These are phyloP conservation scores for button mushroom (Agaricus bisporus) DNA, from an alignment of 768 basidiomycete genomes.

Conservation along the genomic window DNA sequence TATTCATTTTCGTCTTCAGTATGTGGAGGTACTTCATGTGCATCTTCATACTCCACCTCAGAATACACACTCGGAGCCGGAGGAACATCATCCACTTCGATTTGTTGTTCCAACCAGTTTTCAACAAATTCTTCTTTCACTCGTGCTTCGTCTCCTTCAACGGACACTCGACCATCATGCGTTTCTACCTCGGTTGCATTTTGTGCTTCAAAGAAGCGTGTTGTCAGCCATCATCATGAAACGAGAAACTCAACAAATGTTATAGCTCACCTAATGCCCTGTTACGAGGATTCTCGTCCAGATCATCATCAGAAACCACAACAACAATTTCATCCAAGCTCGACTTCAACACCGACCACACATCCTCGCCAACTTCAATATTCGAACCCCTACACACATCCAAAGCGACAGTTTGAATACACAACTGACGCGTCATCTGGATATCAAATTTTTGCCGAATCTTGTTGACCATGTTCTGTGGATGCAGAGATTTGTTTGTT, in stretches of 20 bases:
- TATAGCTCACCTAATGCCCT: not conserved
- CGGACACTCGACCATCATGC: not conserved
- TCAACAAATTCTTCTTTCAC: not conserved
- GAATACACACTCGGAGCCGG: not conserved
- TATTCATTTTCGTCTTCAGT: not conserved
- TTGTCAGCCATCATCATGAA: no score
- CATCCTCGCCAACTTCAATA: conserved; percentile 26
- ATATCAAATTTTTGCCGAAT: conserved; percentile 17
- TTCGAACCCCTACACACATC: conserved; percentile 23
- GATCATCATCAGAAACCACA: not conserved
- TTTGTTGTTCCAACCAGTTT: not conserved
- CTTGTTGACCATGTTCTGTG: conserved; percentile 18
- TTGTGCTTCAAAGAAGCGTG: not conserved
- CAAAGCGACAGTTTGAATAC: conserved; percentile 20
- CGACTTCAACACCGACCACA: conserved; percentile 19
- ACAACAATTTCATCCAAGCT: conserved; percentile 25
- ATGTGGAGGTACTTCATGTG: not conserved
- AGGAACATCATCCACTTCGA: not conserved
- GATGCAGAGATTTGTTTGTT: no score
- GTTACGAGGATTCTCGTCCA: not conserved
- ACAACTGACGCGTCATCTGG: not conserved
- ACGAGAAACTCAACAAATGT: not conserved
- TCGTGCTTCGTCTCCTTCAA: not conserved
- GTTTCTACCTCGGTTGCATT: not conserved
- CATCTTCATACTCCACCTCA: not conserved